Evolutionary conservation across 2,329 filamentous ascomycete species (phyloP).

Genomic region (Ascosphaera aggregata): DNA sequence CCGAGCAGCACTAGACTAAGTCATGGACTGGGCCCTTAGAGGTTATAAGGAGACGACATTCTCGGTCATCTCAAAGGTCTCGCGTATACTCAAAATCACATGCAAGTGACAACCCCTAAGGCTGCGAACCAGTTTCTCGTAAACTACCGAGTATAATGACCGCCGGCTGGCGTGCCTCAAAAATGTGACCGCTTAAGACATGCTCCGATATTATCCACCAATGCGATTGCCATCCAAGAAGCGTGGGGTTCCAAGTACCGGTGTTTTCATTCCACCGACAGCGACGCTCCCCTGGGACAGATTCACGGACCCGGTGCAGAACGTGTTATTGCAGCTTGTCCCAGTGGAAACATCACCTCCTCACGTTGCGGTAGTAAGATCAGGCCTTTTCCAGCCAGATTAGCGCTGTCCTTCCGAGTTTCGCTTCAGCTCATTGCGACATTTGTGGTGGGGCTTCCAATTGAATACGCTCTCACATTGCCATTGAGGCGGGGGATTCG

Average conservation of each 20-base stretch:
- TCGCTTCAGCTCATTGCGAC: not conserved
- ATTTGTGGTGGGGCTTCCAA: not conserved
- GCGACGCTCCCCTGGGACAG: not conserved
- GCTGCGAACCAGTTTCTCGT: too few species aligned
- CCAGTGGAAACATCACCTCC: too few species aligned
- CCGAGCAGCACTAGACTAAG: too few species aligned
- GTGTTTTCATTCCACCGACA: not conserved
- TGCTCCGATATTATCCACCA: not conserved
- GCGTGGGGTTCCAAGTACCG: not conserved
- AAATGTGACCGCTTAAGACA: not conserved
- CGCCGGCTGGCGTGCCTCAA: not conserved
- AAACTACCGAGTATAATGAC: not conserved
- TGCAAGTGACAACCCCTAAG: too few species aligned
- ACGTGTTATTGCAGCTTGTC: not conserved
- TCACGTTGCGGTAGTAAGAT: too few species aligned
- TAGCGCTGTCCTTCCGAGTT: too few species aligned
- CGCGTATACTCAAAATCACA: too few species aligned
- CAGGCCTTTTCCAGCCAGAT: too few species aligned
- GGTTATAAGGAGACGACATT: too few species aligned
- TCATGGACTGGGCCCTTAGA: too few species aligned
- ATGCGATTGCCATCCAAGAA: not conserved
- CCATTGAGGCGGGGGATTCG: not conserved
- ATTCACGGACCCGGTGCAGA: not conserved
- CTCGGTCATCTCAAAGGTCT: too few species aligned
- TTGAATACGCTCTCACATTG: not conserved